Evolutionary conservation across 2,329 filamentous ascomycete species (phyloP), one percentile per base, ranked within the genome.

Genomic region (Aspergillus luchuensis): DNA sequence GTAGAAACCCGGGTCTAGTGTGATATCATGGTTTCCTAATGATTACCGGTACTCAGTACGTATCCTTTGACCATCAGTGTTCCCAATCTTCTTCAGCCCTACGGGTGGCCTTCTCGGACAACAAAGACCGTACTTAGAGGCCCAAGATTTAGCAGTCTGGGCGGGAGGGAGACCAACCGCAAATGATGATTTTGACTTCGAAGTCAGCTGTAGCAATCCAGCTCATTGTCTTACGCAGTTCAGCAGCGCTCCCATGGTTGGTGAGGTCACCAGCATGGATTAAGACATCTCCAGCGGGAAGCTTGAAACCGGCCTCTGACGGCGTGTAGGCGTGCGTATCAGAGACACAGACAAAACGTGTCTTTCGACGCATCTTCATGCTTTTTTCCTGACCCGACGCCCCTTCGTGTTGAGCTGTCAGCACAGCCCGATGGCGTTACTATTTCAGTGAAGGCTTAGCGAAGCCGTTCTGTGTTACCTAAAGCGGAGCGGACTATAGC

Each of bases 191-290:
- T 69, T 84, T 86, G 11, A 76, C 78, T 68, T 84, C 80, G 65
- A 82, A 86, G 57, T 83, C 78, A 45, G 81, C 77, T 54, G 79
- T 76, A 56, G 80, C 75, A 30, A 87, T 79, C 84, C 84, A 87
- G 17, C 77, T 73, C 4, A 84, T 75, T 1, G 80, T 82, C 67
- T 78, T 81, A 58, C 78, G 74, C n/a, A 87, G 70, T 68, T 86
- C 84, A 13, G 72, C 60, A 52, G 77, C 74, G 55, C 78, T 82
- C 17, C 85, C 85, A 64, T 82, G 81, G 65, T 85, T 86, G 45
- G 84, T 85, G 55, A 87, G 71, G 62, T 87, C 84, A 6, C 84
- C 84, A 3, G 84, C 85, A 67, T 87, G 85, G 47, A 87, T 84
- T 41, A 87, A 74, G 13, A 87, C 77, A 69, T 87, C 85, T 50